Evolutionary conservation across 2,329 filamentous ascomycete genomes (phyloP), one percentile per base, ranked within the genome.

Genomic region (Aspergillus caelatus): DNA sequence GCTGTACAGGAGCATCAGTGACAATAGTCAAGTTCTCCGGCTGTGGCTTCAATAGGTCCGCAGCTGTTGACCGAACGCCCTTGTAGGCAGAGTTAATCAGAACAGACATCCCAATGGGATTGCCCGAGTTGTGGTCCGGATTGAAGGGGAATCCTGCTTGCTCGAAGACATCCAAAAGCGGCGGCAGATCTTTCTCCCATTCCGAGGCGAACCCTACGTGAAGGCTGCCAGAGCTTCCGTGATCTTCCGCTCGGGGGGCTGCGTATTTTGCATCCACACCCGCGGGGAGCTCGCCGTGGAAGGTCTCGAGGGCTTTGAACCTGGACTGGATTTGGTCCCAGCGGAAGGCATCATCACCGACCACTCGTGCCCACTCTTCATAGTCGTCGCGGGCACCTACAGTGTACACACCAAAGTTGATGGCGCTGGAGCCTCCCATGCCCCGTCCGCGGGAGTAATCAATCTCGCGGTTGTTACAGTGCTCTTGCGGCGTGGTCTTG

Each of bases 381-480:
- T 87, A 90, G 66, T 91, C 88, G 58, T 86, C 86, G 1, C 79
- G 77, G 1, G 85, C 81, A 3, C 89, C 88, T 30, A 84, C 67
- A 3, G 80, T 83, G 71, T 80, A 89, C 16, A 84, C 81, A 19
- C 81, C 80, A 62, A 86, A 87, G 70, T 87, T 87, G 67, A 86
- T 83, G 9, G 83, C 82, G 58, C 77, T 83, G 4, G 80, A 81
- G 1, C 85, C 85, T 1, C 85, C 85, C 0, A 87, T 73, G 0
- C 82, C 83, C 57, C 79, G 79, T 0, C 85, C 85, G 1, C 84
- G 81, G 7, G 80, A 80, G 65, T 84, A 84, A 65, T 83, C 80
- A 3, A 86, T 68, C 63, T 80, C 75, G 1, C 82, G 82, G 36
- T 74, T 74, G 19, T 74, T 77, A 62, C 80, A 80, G 26, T 83